phyloP scores from a whole-genome alignment of 306 rosid genomes.

The Arachis hypogaea region DNA sequence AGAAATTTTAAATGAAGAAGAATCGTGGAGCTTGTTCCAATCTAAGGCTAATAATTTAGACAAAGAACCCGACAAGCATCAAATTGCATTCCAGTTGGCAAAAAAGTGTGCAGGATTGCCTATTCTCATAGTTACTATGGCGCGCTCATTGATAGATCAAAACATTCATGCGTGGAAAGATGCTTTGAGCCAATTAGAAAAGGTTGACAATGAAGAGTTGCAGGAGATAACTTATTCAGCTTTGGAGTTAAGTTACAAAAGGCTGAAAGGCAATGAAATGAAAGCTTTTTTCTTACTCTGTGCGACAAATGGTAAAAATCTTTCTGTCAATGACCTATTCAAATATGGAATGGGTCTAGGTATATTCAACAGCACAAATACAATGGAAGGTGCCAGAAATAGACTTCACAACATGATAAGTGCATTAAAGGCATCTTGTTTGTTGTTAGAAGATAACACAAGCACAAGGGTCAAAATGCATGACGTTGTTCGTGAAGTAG shows the following conservation, averaged over 20 bases:
- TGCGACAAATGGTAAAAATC: neutral
- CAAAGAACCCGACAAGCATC: neutral
- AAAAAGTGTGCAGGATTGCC: neutral
- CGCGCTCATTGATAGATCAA: neutral
- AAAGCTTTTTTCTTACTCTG: conserved; percentile 23
- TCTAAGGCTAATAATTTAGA: neutral
- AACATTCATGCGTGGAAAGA: neutral
- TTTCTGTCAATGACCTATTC: neutral
- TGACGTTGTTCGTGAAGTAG: conserved; percentile 24
- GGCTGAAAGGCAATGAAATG: neutral
- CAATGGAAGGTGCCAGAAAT: neutral
- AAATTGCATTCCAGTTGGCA: neutral
- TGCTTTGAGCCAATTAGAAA: neutral
- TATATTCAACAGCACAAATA: neutral
- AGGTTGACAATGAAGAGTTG: neutral
- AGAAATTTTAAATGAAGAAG: neutral
- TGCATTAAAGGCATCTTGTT: conserved; percentile 6
- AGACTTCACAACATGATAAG: neutral
- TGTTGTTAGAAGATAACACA: neutral
- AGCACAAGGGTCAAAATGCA: neutral
- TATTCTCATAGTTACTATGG: neutral
- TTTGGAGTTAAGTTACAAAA: conserved; percentile 5
- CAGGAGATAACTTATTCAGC: neutral
- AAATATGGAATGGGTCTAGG: conserved; percentile 13
- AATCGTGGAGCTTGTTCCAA: neutral